phyloP scores from a whole-genome alignment of 2,329 filamentous ascomycete genomes.

The Diplodia mutila region DNA sequence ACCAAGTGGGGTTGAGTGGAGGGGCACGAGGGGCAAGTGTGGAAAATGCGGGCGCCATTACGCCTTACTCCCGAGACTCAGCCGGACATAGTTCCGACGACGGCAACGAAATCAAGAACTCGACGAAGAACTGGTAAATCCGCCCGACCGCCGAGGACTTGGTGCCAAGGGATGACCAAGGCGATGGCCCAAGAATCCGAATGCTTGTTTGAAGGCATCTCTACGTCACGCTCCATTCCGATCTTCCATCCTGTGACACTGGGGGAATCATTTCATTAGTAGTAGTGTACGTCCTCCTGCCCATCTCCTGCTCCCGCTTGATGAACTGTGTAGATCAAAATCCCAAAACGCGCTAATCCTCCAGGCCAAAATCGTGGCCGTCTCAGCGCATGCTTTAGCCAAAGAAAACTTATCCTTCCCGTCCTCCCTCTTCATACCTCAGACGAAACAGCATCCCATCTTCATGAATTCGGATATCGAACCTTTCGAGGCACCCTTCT shows the following conservation, averaged over 20 bases:
- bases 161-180: not conserved
- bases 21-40: not conserved
- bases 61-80: not conserved
- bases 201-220: conserved; percentile 2
- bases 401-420: not conserved
- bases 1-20: conserved; percentile 8
- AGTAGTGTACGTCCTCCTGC: not conserved
- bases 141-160: not conserved
- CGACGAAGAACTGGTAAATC: no score
- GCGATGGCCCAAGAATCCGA: not conserved
- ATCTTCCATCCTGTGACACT: not conserved
- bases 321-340: conserved; percentile 11
- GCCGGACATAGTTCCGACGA: not conserved
- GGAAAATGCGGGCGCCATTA: no score
- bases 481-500: not conserved
- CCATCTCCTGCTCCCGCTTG: not conserved
- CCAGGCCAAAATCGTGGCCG: not conserved
- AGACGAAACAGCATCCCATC: conserved; percentile 14
- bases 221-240: not conserved
- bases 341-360: conserved; percentile 5
- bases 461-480: conserved; percentile 3
- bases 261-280: conserved; percentile 12
- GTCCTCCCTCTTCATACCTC: not conserved
- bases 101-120: no score
- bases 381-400: not conserved